Evolutionary conservation across 768 basidiomycete species (phyloP).

Genomic region (Cystobasidium ongulense): DNA sequence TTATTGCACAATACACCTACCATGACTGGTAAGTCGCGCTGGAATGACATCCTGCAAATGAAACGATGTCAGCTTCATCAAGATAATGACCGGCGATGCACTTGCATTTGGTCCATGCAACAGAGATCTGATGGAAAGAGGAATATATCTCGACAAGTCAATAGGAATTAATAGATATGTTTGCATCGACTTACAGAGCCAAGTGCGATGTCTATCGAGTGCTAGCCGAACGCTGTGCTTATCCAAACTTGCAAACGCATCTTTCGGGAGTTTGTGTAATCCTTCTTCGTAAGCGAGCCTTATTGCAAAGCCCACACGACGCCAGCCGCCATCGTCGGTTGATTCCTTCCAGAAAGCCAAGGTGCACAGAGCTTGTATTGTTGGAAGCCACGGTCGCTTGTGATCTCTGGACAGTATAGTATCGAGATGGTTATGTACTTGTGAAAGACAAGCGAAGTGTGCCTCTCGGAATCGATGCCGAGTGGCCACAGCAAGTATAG

Average conservation of each 20-base stretch:
- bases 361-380: constrained; percentile 7
- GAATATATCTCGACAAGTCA: too few relatives aligned
- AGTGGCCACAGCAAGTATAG: constrained; percentile 1
- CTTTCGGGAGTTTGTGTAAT: constrained; percentile 7
- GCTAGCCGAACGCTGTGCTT: neutral
- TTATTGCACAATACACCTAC: too few relatives aligned
- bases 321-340: neutral
- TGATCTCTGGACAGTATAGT: neutral
- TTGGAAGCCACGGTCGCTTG: neutral
- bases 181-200: neutral
- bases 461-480: neutral
- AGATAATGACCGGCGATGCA: neutral
- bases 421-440: constrained; percentile 7
- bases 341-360: constrained; percentile 14
- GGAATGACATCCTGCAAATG: constrained; percentile 5
- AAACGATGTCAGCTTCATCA: neutral
- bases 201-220: neutral
- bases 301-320: neutral
- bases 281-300: constrained; percentile 17
- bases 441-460: neutral
- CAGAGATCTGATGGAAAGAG: too few relatives aligned
- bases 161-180: neutral
- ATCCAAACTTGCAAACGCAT: neutral
- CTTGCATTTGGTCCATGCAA: constrained; percentile 22
- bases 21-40: constrained; percentile 16